A percentile compares a stretch with the other conserved stretches of the same genome.
Evolutionary conservation across 331 rosid genomes (phyloP).

Genomic region (Malus hybrid): DNA sequence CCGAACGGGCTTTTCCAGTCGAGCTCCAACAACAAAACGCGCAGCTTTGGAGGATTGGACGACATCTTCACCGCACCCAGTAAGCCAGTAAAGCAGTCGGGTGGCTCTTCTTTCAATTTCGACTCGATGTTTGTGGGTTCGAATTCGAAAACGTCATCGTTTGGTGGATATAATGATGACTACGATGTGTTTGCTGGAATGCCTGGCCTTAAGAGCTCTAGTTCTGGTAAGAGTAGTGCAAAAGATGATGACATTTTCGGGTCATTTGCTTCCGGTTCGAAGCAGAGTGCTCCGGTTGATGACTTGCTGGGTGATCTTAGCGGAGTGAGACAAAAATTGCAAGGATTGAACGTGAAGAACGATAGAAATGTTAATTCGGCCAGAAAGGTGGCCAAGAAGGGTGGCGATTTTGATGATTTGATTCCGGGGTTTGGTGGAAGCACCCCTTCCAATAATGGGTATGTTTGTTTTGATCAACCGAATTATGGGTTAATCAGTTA

Average conservation of each 20-base stretch:
- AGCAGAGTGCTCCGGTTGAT: conserved; percentile 37
- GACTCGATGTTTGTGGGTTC: conserved; percentile 57
- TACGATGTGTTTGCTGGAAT: conserved; percentile 64
- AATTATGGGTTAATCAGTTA: not conserved
- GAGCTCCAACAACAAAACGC: conserved; percentile 9
- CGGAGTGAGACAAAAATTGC: conserved; percentile 15
- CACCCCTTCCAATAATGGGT: conserved; percentile 46
- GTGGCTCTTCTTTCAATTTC: conserved; percentile 32
- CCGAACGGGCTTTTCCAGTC: conserved; percentile 10
- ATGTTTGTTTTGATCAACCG: conserved; percentile 1
- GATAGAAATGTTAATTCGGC: conserved; percentile 3
- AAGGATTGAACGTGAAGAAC: conserved; percentile 14
- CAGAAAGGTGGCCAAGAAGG: not conserved
- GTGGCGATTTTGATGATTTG: conserved; percentile 51
- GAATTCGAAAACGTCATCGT: conserved; percentile 24
- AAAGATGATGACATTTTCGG: conserved; percentile 28
- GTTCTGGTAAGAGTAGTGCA: conserved; percentile 19
- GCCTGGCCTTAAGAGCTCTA: conserved; percentile 33
- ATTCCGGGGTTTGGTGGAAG: conserved; percentile 68
- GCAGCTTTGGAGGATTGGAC: conserved; percentile 27
- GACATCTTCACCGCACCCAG: conserved; percentile 38
- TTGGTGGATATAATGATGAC: conserved; percentile 20
- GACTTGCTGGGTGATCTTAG: conserved; percentile 50
- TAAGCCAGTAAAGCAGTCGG: conserved; percentile 20
- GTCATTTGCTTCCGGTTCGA: conserved; percentile 27